Base-by-base conservation (phyloP, 257 asterid species). In the Solanum boliviense region DNA sequence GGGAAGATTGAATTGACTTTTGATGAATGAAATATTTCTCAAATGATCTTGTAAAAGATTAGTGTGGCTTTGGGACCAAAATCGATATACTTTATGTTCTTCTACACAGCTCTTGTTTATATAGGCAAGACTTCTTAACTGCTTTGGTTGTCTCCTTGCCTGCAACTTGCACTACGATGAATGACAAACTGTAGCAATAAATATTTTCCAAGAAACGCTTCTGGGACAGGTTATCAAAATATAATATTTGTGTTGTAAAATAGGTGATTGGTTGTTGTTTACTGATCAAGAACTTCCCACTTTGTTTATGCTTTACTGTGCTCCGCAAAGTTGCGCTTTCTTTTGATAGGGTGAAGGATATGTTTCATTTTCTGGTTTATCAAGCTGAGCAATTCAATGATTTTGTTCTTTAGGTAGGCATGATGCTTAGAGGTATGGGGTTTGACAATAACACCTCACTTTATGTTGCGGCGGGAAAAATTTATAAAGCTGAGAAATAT, bases 381-480 rank as follows among this genome's bases (percentile, higher is more conserved):
- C 25, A 65, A 58, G 75, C 83, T 78, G 83, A 21, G 65, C 44
- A 16, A 29, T 34, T 72, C 60, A 87, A 48, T 79, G 85, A 81
- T 79, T 87, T 52, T 71, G 67, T 87, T 88, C 29, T 90, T 88
- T 91, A 97, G 99, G 99, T 97, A 6, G 99, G 99, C 68, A 94
- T 97, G 98, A 96, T 97, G 96, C 98, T 97, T 46, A 91, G 99
- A 88, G 99, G 99, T 25, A 97, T 96, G 99, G 99, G 99, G 88
- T 97, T 97, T 32, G 98, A 95, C 41, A 97, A 97, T 92, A 93
- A 88, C 38, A 95, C 99, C 88, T 91, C 98, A 81, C 89, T 97
- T 71, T 97, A 90, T 44, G 99, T 97, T 48, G 99, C 99, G 32
- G 97, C 99, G 12, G 99, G 99, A 9, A 95, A 95, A 91, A 95